Base-by-base conservation (phyloP, 352 stramenopile genomes). In the Phytophthora megakarya region DNA sequence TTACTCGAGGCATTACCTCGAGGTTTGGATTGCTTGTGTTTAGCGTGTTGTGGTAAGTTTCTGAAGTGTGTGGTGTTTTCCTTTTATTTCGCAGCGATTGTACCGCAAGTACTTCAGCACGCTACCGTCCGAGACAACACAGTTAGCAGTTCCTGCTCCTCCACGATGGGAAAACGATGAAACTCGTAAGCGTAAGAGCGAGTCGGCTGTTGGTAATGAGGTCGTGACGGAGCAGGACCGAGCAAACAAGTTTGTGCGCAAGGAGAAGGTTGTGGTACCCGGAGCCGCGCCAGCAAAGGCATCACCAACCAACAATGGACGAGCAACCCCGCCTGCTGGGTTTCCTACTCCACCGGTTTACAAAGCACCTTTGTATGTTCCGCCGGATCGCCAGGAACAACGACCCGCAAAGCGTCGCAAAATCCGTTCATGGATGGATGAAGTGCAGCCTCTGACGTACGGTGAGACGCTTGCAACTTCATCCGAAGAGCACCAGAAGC, bases 381-480 rank as follows among this genome's bases (percentile, higher is more conserved):
- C 80, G 21, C 80, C 84, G 19, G 67, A 86, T 56, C 81, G 76
- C 7, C 70, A 81, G 35, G 77, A 89, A 3, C 61, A 77, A 21
- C 81, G 81, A 19, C 73, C 80, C 19, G 59, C 84, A 0, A 96
- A 96, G 67, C 83, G 85, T 26, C 85, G 87, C 28, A 96, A 96
- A 78, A 93, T 96, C 42, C 85, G 87, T 11, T 90, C 87, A 42
- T 96, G 87, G 87, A 73, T 90, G 55, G 87, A 96, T 40, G 85
- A 94, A 11, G 87, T 94, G 4, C 26, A 78, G 10, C 79, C 84
- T 21, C 62, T 96, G 6, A 50, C 71, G 30, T 89, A 80, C 49
- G 87, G 87, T 8, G 79, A 93, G 30, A 74, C 69, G 21, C 30
- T 96, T 40, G 61, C 80, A 33, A 37, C 71, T 1, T 78, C 69